Evolutionary conservation across 2,329 filamentous ascomycete species (phyloP), one percentile per base, ranked within the genome.

Genomic region (Nannizzia gypsea): DNA sequence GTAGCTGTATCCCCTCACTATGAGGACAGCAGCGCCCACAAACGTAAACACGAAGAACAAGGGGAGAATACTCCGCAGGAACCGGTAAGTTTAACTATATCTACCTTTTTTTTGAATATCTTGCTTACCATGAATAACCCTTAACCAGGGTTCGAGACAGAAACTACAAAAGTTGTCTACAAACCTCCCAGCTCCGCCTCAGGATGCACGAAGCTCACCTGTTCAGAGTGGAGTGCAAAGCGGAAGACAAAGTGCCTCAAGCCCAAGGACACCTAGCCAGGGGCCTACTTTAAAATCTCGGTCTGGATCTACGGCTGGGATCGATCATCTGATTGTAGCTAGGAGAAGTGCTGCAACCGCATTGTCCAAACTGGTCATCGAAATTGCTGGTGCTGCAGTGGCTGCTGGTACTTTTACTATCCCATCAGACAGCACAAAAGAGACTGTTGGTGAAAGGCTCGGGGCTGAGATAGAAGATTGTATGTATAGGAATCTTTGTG

Each of bases 391-490:
- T n/a, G 73, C 78, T 38, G 83, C 88, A 36, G 81, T 86, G 64
- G 88, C 89, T 71, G 78, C 82, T 59, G 81, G 83, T 15, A 77
- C 82, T 8, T 85, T 86, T 65, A 75, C 77, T 26, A 74, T 90
- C 17, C 80, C 84, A 1, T 80, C 85, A 57, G 86, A 82, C 54
- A 79, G 84, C 59, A 83, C 83, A 0, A 77, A 82, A 13, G 83
- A 86, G 56, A 79, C 80, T 8, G 76, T 88, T 61, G 85, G 87
- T 9, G 85, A 88, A 68, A 81, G 81, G 22, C 80, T 91, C 52
- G 88, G 88, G 13, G 76, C 96, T 26, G 82, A 89, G 64, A 87
- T 97, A 63, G 91, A 96, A 75, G 83, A 89, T 67, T 79, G 82
- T 62, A 75, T 84, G 61, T 80, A 81, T 70, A 74, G 79, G 65